A percentile compares a stretch with the other conserved stretches of the same genome.
phyloP scores from a whole-genome alignment of 2,329 filamentous ascomycete species.

The Clarireedia sp. region DNA sequence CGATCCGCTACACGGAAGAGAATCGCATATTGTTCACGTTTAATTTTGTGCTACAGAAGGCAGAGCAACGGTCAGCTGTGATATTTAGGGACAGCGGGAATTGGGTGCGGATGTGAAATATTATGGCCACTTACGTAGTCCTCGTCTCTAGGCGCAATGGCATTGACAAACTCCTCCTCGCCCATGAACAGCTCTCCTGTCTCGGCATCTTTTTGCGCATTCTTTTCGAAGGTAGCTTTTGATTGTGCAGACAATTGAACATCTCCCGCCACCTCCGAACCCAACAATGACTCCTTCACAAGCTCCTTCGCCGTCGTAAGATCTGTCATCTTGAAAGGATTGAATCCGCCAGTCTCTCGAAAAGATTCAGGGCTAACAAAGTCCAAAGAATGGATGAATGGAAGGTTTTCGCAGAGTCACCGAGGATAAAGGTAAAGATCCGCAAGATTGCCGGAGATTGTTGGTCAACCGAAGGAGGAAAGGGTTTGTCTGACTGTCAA shows the following conservation, averaged over 20 bases:
- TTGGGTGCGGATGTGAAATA: not conserved
- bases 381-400: not conserved
- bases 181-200: conserved; percentile 74
- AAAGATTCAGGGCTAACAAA: not conserved
- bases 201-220: conserved; percentile 68
- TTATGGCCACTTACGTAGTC: conserved; percentile 70
- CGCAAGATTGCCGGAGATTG: not conserved
- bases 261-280: conserved; percentile 39
- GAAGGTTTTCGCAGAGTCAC: not conserved
- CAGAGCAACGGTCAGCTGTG: conserved; percentile 18
- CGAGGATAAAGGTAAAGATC: not conserved
- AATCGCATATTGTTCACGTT: conserved; percentile 88
- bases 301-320: conserved; percentile 40
- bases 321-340: conserved; percentile 21
- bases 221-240: conserved; percentile 65
- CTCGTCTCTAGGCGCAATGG: conserved; percentile 76
- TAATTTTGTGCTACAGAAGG: conserved; percentile 79
- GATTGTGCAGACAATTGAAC: conserved; percentile 65
- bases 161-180: conserved; percentile 81
- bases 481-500: not conserved
- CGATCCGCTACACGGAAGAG: conserved; percentile 89
- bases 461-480: not conserved
- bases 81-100: not conserved
- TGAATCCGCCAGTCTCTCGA: not conserved
- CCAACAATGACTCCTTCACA: conserved; percentile 75